phyloP scores from a whole-genome alignment of 441 rosid species.

The Croton setiger region DNA sequence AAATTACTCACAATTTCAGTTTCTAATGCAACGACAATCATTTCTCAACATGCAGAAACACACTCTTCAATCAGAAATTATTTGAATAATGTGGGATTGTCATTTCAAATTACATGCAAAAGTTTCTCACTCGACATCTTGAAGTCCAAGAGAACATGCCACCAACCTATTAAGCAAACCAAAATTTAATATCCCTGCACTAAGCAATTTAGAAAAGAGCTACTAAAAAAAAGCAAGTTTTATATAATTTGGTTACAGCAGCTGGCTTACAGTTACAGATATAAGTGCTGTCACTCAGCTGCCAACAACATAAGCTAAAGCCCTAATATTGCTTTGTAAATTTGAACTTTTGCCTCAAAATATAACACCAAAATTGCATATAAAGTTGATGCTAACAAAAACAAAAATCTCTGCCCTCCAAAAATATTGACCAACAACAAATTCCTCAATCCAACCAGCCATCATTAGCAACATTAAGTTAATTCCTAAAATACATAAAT shows the following conservation, averaged over 20 bases:
- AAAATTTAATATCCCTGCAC: too few relatives aligned
- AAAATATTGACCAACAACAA: neutral
- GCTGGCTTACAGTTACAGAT: neutral
- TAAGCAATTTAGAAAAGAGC: too few relatives aligned
- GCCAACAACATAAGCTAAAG: neutral
- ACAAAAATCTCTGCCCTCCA: neutral
- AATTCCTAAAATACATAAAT: neutral
- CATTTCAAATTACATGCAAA: too few relatives aligned
- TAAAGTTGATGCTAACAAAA: neutral
- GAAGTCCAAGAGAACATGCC: too few relatives aligned
- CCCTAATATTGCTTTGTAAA: neutral
- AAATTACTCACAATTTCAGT: too few relatives aligned
- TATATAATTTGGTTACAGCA: conserved; percentile 1
- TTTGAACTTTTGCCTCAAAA: neutral
- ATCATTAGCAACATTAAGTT: neutral
- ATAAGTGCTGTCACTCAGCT: neutral
- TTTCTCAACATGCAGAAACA: too few relatives aligned
- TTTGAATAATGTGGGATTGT: too few relatives aligned
- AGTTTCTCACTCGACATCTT: too few relatives aligned
- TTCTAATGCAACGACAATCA: too few relatives aligned
- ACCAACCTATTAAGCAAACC: too few relatives aligned
- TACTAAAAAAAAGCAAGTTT: too few relatives aligned
- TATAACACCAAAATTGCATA: neutral
- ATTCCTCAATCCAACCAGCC: conserved; percentile 4
- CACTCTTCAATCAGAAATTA: too few relatives aligned